Evolutionary conservation across 1,284 basidiomycete genomes (phyloP).

Genomic region (Cryptococcus depauperatus): DNA sequence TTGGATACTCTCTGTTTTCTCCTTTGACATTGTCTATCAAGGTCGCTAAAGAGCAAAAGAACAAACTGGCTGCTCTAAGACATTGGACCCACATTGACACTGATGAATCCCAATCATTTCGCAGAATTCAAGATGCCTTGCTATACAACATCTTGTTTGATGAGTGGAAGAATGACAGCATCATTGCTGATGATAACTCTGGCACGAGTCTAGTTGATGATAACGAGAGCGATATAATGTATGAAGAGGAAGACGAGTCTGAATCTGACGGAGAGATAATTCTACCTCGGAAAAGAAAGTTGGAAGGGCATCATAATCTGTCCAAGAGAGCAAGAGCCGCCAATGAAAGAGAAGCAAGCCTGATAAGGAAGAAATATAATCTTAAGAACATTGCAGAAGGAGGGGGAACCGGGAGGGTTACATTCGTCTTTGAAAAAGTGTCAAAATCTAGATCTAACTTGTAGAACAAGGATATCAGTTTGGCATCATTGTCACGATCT

Average conservation of each 20-base stretch:
- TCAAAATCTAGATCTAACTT: too few species aligned
- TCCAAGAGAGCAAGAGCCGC: neutral
- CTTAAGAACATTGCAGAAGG: conserved; percentile 22
- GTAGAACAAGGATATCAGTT: too few species aligned
- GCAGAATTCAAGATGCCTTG: conserved; percentile 50
- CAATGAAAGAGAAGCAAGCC: neutral
- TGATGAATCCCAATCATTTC: conserved; percentile 20
- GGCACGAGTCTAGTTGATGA: too few species aligned
- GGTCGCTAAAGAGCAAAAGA: conserved; percentile 65
- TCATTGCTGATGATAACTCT: neutral
- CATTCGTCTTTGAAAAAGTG: conserved; percentile 42
- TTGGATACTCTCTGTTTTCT: neutral
- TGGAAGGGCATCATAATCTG: neutral
- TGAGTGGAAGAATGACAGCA: conserved; percentile 12
- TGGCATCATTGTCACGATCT: too few species aligned
- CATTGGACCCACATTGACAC: conserved; percentile 77
- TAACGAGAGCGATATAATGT: conserved; percentile 8
- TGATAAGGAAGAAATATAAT: conserved; percentile 24
- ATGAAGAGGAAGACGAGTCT: conserved; percentile 6
- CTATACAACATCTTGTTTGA: conserved; percentile 31
- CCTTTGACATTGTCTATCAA: conserved; percentile 34
- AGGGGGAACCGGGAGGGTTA: conserved; percentile 33
- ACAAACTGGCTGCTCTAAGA: conserved; percentile 69
- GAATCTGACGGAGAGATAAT: conserved; percentile 5
- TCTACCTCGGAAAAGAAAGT: conserved; percentile 12